A percentile compares a stretch with the other conserved stretches of the same genome.
Conservation (phyloP, 768 basidiomycete species). For the Boletus rubropictus region DNA sequence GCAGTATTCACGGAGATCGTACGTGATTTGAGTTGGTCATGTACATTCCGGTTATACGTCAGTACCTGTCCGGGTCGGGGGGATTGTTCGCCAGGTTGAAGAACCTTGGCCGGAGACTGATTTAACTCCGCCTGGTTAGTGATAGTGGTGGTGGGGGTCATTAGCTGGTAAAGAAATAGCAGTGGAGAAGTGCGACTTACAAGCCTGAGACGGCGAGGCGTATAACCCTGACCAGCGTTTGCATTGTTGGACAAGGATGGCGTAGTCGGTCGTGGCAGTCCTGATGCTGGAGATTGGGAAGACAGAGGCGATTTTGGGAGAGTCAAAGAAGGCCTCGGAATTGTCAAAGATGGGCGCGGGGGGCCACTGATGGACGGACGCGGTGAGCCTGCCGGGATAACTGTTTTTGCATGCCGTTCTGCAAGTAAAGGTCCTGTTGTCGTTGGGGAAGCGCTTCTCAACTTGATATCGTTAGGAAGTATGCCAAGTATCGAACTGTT, state of each 20-base stretch:
- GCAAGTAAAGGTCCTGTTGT: constrained; percentile 11
- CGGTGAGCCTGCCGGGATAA: constrained; percentile 6
- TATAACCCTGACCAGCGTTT: constrained; percentile 12
- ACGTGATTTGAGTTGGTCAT: constrained; percentile 29
- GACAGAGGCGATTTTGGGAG: constrained; percentile 24
- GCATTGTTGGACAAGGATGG: constrained; percentile 7
- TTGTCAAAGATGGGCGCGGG: constrained; percentile 22
- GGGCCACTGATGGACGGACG: constrained; percentile 18
- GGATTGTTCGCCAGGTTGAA: constrained; percentile 23
- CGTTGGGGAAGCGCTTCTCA: constrained; percentile 9
- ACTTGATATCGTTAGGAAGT: constrained; percentile 4
- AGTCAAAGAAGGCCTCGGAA: constrained; percentile 21
- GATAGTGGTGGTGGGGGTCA: too few relatives aligned
- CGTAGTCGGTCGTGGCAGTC: constrained; percentile 19
- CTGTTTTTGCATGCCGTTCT: constrained; percentile 5
- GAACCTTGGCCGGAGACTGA: constrained; percentile 6
- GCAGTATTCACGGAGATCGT: constrained; percentile 12
- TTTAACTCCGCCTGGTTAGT: constrained; percentile 9
- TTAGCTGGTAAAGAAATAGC: not conserved
- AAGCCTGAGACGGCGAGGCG: constrained; percentile 25
- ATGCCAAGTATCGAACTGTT: constrained; percentile 14
- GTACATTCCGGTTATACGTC: constrained; percentile 32
- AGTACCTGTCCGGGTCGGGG: constrained; percentile 24
- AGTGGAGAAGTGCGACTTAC: constrained; percentile 16
- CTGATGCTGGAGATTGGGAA: constrained; percentile 10